These are phyloP conservation scores for Cenchrus fungigraminus DNA, from an alignment of 176 grass and related monocot species.

Conservation along the genomic window DNA sequence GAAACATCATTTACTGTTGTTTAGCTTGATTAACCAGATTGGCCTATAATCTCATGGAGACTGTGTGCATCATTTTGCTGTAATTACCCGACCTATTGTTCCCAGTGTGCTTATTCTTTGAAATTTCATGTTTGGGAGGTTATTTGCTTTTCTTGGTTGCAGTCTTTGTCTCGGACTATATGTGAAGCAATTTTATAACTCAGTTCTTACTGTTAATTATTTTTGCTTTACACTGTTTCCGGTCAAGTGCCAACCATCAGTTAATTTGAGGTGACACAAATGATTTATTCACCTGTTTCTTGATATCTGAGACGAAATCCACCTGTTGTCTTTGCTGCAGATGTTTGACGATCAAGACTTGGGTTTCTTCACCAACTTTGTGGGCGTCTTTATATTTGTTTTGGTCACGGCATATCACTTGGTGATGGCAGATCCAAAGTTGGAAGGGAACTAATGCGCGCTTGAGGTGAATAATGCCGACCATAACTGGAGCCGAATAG, in stretches of 20 bases:
- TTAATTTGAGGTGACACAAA: background rate
- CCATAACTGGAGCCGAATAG: background rate
- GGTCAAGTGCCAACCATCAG: background rate
- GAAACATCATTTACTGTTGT: background rate
- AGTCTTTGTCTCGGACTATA: background rate
- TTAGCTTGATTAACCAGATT: background rate
- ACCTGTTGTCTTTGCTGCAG: constrained; percentile 38
- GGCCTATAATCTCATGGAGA: background rate
- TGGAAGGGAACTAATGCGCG: constrained; percentile 1
- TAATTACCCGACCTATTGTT: background rate
- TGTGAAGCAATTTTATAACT: background rate
- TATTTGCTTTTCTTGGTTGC: background rate
- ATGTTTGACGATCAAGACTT: constrained; percentile 92
- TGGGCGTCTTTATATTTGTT: constrained; percentile 83
- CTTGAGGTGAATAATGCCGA: background rate
- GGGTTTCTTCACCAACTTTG: constrained; percentile 82
- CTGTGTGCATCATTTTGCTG: too few relatives aligned
- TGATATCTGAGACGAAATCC: background rate
- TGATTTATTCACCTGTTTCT: background rate
- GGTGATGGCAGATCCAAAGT: constrained; percentile 80
- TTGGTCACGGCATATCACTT: constrained; percentile 77
- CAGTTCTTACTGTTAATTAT: background rate
- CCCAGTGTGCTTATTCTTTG: background rate
- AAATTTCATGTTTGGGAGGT: background rate
- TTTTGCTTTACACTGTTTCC: background rate